Evolutionary conservation across 345 rosid genomes (phyloP), one percentile per base, ranked within the genome.

Genomic region (Euphorbia lathyris): DNA sequence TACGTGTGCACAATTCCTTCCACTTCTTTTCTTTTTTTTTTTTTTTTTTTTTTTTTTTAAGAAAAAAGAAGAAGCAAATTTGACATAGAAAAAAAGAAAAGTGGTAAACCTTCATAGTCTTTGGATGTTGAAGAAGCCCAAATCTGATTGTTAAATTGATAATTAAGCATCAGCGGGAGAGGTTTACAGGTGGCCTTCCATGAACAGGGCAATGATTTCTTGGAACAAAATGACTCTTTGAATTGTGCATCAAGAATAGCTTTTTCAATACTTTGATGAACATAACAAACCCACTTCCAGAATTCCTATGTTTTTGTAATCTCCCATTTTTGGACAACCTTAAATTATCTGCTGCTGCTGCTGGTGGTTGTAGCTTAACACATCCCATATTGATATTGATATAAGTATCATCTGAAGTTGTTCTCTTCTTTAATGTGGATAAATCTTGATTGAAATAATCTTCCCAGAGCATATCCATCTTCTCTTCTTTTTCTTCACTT

Each of bases 401-500:
- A 36, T 27, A 2, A 4, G 1, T 22, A 17, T 43, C 38, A 6
- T 73, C 61, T 22, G 43, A 40, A 40, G 10, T 5, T 40, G 43
- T 40, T 43, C 9, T 13, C 74, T 79, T 71, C 0, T 63, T 66
- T 17, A 84, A 50, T 3, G 38, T 2, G 7, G 38, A 7, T 8
- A 17, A 25, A 17, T 88, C 95, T 65, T 88, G 87, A 60, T 90
- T 90, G 69, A 93, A 88, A n/a, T n/a, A n/a, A 77, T 90, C 89
- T 68, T 93, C 98, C 98, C 98, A 93, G 62, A 93, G 61, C 81
- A 85, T 66, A 77, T 93, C 98, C 97, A 90, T 88, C 77, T 78
- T 87, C 58, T 45, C 76, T 0, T 81, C 78, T 3, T 40, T 55
- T 1, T 60, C 58, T 10, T 42, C 30, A 1, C 17, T 14, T 1